A percentile compares a stretch with the other conserved stretches of the same genome.
These are phyloP conservation scores for Boletellus ananas DNA, from an alignment of 768 basidiomycete species.

Conservation along the genomic window DNA sequence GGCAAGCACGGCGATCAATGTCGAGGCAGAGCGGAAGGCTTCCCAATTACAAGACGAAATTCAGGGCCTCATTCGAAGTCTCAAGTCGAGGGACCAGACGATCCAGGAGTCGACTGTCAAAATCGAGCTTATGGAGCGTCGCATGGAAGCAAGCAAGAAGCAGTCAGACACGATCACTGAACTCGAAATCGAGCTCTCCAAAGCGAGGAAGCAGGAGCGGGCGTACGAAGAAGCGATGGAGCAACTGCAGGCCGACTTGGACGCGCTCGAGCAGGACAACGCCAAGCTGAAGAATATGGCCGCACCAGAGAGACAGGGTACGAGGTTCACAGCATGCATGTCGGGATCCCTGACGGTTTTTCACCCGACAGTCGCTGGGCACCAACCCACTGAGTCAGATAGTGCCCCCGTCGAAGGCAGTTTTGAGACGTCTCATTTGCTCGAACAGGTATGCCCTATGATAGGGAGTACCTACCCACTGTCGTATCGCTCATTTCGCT, in stretches of 20 bases:
- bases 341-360: background rate
- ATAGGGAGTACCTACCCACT: background rate
- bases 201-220: conserved; percentile 82
- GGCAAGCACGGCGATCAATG: conserved; percentile 75
- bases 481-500: conserved; percentile 6
- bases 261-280: conserved; percentile 84
- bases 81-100: conserved; percentile 85
- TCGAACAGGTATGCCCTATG: conserved; percentile 66
- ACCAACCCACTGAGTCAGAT: conserved; percentile 56
- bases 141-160: conserved; percentile 87
- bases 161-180: conserved; percentile 81
- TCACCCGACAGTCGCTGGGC: conserved; percentile 37
- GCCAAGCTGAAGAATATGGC: conserved; percentile 70
- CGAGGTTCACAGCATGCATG: conserved; percentile 13
- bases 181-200: conserved; percentile 75
- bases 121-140: conserved; percentile 92
- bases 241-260: conserved; percentile 85
- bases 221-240: conserved; percentile 94
- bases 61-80: conserved; percentile 76
- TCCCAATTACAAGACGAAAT: conserved; percentile 85
- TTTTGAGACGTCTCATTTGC: conserved; percentile 80
- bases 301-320: conserved; percentile 70
- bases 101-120: conserved; percentile 89
- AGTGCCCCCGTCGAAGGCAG: conserved; percentile 69
- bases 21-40: conserved; percentile 90